Base-by-base conservation (phyloP, 2,329 filamentous ascomycete species). In the Penicillium griseofulvum region DNA sequence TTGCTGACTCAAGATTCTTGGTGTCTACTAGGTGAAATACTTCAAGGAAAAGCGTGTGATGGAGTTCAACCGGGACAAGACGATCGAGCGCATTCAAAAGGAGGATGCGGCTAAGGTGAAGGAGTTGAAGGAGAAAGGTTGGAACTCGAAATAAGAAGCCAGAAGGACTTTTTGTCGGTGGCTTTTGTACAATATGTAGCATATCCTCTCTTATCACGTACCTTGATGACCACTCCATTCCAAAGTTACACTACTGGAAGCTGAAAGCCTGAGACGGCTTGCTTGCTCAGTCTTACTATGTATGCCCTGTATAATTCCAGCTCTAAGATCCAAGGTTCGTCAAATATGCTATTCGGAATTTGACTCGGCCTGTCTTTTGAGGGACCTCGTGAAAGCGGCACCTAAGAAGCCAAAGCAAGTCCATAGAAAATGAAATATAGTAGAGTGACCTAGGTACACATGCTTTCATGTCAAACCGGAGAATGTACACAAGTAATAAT, bases 31-130 rank as follows among this genome's bases (percentile, higher is more conserved):
- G 90, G 89, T 97, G 58, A 91, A 91, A 76, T 97, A 99, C 76
- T 99, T 99, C 78, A 97, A 97, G 80, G 92, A 97, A 76, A 89
- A 91, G 77, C 83, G 94, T 67, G 90, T 97, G 34, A 93, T 95
- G 76, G 94, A 99, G 65, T 83, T 89, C 69, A 89, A 96, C 66
- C 91, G 93, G 75, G 87, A 89, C 68, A 81, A 87, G 75, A 88
- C 90, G 24, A 78, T 96, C 61, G 87, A 88, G 66, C 84, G 85
- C 70, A 83, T 96, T 65, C 82, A 88, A 70, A 82, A 81, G 44
- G 87, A 93, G 72, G 88, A 89, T 60, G 90, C 88, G 12, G 79
- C 82, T 60, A 80, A 83, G 73, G 80, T 90, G 71, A 66, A 72
- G 41, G 71, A 77, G 54, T 57, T 74, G 55, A 75, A 74, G 61